phyloP scores from a whole-genome alignment of 2,329 filamentous ascomycete species.

The Ophiocordyceps unilateralis region DNA sequence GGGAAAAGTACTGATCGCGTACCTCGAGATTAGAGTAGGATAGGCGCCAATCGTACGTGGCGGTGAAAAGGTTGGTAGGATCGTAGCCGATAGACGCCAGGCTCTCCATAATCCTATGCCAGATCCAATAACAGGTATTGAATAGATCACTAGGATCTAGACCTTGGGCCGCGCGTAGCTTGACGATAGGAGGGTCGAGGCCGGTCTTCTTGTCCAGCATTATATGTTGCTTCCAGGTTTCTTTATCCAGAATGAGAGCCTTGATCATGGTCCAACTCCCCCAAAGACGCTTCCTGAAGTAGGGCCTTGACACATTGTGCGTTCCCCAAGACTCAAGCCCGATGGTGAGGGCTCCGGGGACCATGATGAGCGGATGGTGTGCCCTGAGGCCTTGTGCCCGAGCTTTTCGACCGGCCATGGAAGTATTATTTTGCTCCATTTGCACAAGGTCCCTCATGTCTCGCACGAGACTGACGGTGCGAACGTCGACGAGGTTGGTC shows the following conservation, averaged over 20 bases:
- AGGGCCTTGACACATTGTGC: constrained; percentile 63
- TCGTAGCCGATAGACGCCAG: constrained; percentile 92
- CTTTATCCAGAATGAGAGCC: constrained; percentile 81
- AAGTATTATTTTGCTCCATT: constrained; percentile 86
- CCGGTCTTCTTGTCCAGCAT: constrained; percentile 91
- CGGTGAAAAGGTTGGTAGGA: constrained; percentile 55
- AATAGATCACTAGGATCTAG: constrained; percentile 98
- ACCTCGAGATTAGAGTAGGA: constrained; percentile 79
- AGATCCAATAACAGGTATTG: constrained; percentile 87
- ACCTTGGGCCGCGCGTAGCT: constrained; percentile 81
- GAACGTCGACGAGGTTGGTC: constrained; percentile 69
- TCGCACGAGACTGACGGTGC: constrained; percentile 69
- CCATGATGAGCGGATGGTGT: constrained; percentile 85
- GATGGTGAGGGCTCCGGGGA: constrained; percentile 93
- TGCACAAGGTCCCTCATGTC: constrained; percentile 78
- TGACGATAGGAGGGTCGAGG: constrained; percentile 76
- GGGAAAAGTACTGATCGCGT: constrained; percentile 84
- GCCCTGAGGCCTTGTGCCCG: constrained; percentile 64
- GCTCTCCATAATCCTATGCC: constrained; percentile 97
- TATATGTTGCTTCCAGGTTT: constrained; percentile 86
- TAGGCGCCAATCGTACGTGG: constrained; percentile 78
- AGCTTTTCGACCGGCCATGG: constrained; percentile 73
- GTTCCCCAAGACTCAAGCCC: constrained; percentile 96
- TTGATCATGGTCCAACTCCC: constrained; percentile 99
- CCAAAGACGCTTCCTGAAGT: constrained; percentile 91